These are phyloP conservation scores for Starmerella ratchasimensis DNA, from an alignment of 805 yeast species.

Conservation along the genomic window DNA sequence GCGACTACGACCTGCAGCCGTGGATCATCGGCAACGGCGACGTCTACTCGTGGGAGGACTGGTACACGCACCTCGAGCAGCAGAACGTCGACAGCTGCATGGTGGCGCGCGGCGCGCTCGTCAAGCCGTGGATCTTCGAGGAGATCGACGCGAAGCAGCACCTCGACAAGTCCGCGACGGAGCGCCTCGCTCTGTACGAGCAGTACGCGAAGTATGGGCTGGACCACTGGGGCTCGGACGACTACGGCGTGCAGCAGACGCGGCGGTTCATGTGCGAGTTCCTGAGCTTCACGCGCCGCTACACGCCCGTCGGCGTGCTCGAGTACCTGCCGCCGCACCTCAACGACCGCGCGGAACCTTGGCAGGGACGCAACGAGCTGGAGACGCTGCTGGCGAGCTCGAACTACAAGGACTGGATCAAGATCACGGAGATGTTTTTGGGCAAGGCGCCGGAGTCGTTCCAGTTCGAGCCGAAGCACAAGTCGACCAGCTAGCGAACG, in stretches of 20 bases:
- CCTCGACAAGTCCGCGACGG: conserved; percentile 79
- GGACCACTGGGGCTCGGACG: conserved; percentile 97
- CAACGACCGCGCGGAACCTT: conserved; percentile 86
- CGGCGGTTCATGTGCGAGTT: conserved; percentile 91
- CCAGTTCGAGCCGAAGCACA: conserved; percentile 83
- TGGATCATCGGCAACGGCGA: conserved; percentile 94
- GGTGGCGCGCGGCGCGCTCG: conserved; percentile 96
- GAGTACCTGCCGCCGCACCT: conserved; percentile 78
- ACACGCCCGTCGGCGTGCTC: conserved; percentile 84
- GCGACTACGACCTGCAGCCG: conserved; percentile 51
- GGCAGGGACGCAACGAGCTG: conserved; percentile 85
- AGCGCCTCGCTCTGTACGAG: conserved; percentile 63
- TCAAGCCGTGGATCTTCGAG: conserved; percentile 98
- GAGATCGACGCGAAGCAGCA: conserved; percentile 83
- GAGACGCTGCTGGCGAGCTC: conserved; percentile 79
- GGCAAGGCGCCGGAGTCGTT: conserved; percentile 72
- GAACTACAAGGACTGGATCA: conserved; percentile 90
- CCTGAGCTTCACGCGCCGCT: conserved; percentile 83
- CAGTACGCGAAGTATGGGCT: conserved; percentile 67
- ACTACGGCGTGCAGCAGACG: conserved; percentile 76
- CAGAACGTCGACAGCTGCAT: conserved; percentile 80
- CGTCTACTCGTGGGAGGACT: conserved; percentile 71
- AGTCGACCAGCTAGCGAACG: conserved; percentile 66
- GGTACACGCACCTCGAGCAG: conserved; percentile 56
- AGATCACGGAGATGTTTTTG: conserved; percentile 83